Conservation (phyloP, 768 basidiomycete species). For the Xanthoconium purpureum region DNA sequence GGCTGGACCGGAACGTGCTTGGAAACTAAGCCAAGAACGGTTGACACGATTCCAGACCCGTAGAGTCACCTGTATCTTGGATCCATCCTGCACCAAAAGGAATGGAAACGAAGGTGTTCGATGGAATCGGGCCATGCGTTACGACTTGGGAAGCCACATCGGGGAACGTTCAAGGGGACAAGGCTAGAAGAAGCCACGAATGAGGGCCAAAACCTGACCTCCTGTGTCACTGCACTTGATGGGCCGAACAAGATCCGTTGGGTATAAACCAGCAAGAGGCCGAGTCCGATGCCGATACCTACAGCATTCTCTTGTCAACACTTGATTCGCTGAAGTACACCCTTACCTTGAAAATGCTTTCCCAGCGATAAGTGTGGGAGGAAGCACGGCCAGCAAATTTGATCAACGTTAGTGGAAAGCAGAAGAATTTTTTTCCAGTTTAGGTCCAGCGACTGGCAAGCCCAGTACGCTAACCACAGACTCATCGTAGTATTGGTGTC, state of each 20-base stretch:
- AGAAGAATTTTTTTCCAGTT: not conserved
- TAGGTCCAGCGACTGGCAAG: too few species aligned
- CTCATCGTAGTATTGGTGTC: too few species aligned
- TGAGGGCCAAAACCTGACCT: not conserved
- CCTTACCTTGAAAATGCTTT: too few species aligned
- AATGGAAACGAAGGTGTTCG: not conserved
- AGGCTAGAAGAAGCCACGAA: not conserved
- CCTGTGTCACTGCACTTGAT: not conserved
- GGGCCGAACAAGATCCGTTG: not conserved
- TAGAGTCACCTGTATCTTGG: not conserved
- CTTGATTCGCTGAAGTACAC: not conserved
- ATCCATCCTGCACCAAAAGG: slow-evolving; percentile 20
- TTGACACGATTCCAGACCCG: not conserved
- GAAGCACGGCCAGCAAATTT: not conserved
- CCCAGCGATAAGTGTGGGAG: not conserved
- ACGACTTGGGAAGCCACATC: not conserved
- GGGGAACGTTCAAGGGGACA: not conserved
- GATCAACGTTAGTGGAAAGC: not conserved
- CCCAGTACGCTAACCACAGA: too few species aligned
- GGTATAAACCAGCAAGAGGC: not conserved
- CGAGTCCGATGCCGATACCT: not conserved
- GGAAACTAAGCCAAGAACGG: not conserved
- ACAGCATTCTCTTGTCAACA: not conserved
- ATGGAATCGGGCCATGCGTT: not conserved
- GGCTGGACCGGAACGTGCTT: not conserved